Percentiles rank a stretch among this genome's conserved stretches.
Evolutionary conservation across 139 green algal genomes (phyloP).

Genomic region (Chlamydomonas eustigma): DNA sequence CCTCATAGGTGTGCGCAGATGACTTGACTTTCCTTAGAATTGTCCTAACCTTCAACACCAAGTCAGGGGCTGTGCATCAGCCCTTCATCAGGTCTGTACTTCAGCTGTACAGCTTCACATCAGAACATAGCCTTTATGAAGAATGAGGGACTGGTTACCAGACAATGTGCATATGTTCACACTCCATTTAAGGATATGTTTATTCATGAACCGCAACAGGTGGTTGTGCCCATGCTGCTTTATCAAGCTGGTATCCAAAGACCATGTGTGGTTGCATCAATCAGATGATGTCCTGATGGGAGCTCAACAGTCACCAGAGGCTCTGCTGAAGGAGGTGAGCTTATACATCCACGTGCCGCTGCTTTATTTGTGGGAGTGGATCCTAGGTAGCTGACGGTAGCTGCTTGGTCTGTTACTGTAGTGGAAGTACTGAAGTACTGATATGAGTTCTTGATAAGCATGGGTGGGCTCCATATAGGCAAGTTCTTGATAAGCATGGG

Average conservation of each 20-base stretch:
- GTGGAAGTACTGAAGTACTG: too few species aligned
- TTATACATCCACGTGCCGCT: too few species aligned
- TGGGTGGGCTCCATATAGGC: too few species aligned
- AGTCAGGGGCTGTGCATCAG: not conserved
- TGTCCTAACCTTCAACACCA: not conserved
- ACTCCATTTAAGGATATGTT: not conserved
- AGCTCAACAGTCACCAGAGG: not conserved
- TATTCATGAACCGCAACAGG: too few species aligned
- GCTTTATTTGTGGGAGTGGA: too few species aligned
- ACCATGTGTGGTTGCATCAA: not conserved
- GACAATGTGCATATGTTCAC: not conserved
- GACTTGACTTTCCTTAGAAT: not conserved
- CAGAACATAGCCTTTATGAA: not conserved
- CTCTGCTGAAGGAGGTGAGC: not conserved
- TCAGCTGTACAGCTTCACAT: not conserved
- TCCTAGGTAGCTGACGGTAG: too few species aligned
- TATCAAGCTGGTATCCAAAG: not conserved
- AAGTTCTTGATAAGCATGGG: too few species aligned
- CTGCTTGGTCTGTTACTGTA: too few species aligned
- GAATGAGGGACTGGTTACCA: not conserved
- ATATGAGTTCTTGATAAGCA: too few species aligned
- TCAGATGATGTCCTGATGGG: not conserved
- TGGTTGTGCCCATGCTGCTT: slow-evolving; percentile 8
- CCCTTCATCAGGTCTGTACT: too few species aligned
- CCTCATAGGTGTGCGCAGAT: not conserved